Evolutionary conservation across 768 basidiomycete genomes (phyloP).

Genomic region (Phallus indusiatus): DNA sequence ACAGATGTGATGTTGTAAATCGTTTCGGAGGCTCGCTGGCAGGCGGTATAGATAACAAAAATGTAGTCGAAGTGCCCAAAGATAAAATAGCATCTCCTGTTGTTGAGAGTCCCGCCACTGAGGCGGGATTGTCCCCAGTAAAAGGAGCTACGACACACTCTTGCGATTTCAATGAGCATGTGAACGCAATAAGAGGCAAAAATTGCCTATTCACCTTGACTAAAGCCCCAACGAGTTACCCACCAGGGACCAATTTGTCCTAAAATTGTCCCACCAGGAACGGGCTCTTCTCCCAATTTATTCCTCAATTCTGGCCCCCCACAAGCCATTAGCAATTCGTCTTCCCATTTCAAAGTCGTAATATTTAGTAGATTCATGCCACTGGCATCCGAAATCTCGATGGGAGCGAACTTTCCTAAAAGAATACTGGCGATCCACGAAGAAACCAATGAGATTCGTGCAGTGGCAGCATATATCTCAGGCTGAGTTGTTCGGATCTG

Average conservation of each 20-base stretch:
- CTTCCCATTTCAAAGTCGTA: conserved; percentile 64
- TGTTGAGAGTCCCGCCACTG: conserved; percentile 62
- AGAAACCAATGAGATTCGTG: conserved; percentile 69
- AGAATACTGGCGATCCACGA: conserved; percentile 81
- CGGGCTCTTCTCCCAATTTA: conserved; percentile 72
- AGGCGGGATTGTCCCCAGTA: conserved; percentile 86
- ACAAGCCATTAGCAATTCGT: conserved; percentile 51
- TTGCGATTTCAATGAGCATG: conserved; percentile 15
- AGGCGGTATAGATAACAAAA: conserved; percentile 69
- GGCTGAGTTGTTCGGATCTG: conserved; percentile 51
- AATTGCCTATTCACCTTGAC: conserved; percentile 34
- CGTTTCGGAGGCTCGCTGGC: conserved; percentile 53
- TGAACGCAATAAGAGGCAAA: neutral
- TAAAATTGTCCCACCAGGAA: conserved; percentile 56
- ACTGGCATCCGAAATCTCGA: conserved; percentile 82
- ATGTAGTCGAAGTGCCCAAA: conserved; percentile 81
- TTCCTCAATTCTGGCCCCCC: conserved; percentile 55
- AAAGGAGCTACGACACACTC: conserved; percentile 78
- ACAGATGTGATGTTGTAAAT: conserved; percentile 66
- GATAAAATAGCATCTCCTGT: conserved; percentile 80
- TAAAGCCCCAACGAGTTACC: conserved; percentile 68
- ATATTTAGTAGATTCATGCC: conserved; percentile 88
- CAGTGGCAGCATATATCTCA: conserved; percentile 47
- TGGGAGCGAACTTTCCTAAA: conserved; percentile 64
- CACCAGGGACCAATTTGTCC: conserved; percentile 64